A percentile compares a stretch with the other conserved stretches of the same genome.
Conservation (phyloP, 306 rosid genomes). For the Sicyos edulis region DNA sequence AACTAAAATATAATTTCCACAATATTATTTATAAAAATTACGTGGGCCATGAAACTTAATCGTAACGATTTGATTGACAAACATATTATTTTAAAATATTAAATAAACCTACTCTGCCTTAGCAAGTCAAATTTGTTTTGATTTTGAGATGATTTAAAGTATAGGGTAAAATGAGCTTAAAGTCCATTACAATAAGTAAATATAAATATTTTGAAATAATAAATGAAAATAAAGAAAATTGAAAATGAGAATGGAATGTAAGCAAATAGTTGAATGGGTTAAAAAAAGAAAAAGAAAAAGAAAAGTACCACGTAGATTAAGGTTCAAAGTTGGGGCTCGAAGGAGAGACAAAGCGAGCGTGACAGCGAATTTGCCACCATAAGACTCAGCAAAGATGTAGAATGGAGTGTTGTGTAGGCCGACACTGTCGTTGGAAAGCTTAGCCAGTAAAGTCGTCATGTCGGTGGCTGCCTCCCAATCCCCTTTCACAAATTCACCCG, state of each 20-base stretch:
- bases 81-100: too few relatives aligned
- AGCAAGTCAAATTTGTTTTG: too few relatives aligned
- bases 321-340: slow-evolving; percentile 40
- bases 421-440: slow-evolving; percentile 43
- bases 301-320: slow-evolving; percentile 53
- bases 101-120: too few relatives aligned
- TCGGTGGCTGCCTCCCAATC: slow-evolving; percentile 78
- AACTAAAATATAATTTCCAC: background rate
- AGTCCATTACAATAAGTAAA: too few relatives aligned
- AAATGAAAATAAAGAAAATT: too few relatives aligned
- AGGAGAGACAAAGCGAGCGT: slow-evolving; percentile 61
- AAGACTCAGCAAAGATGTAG: slow-evolving; percentile 77
- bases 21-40: background rate
- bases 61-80: background rate
- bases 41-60: background rate
- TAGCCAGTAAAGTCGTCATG: slow-evolving; percentile 52
- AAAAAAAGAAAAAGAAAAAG: background rate
- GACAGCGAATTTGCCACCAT: slow-evolving; percentile 84
- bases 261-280: too few relatives aligned
- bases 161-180: too few relatives aligned
- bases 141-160: too few relatives aligned
- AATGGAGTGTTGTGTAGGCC: slow-evolving; percentile 71
- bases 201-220: too few relatives aligned
- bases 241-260: too few relatives aligned
- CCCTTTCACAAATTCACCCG: slow-evolving; percentile 42